These are phyloP conservation scores for Chrysosporium keratinophilum DNA, from an alignment of 2,329 filamentous ascomycete genomes.

Conservation along the genomic window DNA sequence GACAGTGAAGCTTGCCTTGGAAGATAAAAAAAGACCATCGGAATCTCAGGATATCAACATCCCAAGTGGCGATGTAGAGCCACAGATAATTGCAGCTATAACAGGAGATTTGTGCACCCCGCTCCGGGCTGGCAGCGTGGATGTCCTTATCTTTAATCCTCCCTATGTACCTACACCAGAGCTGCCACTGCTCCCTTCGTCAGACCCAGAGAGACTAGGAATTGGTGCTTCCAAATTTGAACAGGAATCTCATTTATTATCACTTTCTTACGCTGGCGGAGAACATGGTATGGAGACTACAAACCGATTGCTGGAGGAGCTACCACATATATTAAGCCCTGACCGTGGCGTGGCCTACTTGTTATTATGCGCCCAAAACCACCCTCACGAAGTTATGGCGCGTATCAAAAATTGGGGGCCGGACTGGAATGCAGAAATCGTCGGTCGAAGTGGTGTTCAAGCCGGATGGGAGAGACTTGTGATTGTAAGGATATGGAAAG, in stretches of 20 bases:
- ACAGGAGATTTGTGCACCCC: constrained; percentile 60
- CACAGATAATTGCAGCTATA: constrained; percentile 53
- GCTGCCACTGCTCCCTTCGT: constrained; percentile 44
- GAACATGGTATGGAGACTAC: constrained; percentile 90
- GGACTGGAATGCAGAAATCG: constrained; percentile 64
- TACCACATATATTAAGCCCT: constrained; percentile 55
- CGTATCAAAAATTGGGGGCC: constrained; percentile 48
- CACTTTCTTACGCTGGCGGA: constrained; percentile 81
- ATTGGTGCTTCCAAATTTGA: constrained; percentile 47
- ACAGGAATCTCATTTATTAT: constrained; percentile 70
- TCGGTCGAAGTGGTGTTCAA: constrained; percentile 71
- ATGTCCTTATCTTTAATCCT: constrained; percentile 91
- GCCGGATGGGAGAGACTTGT: constrained; percentile 92
- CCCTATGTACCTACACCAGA: constrained; percentile 85
- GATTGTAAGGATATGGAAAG: constrained; percentile 73
- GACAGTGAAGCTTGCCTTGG: constrained; percentile 51
- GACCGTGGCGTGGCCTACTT: constrained; percentile 73
- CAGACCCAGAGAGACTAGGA: not conserved
- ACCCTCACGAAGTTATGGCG: constrained; percentile 61
- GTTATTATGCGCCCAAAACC: constrained; percentile 82
- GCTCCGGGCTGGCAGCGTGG: constrained; percentile 51
- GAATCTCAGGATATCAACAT: not conserved
- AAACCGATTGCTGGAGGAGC: constrained; percentile 58
- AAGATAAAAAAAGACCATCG: constrained; percentile 19
- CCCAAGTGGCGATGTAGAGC: constrained; percentile 22